Evolutionary conservation across 345 rosid genomes (phyloP).

Genomic region (Aethionema arabicum): DNA sequence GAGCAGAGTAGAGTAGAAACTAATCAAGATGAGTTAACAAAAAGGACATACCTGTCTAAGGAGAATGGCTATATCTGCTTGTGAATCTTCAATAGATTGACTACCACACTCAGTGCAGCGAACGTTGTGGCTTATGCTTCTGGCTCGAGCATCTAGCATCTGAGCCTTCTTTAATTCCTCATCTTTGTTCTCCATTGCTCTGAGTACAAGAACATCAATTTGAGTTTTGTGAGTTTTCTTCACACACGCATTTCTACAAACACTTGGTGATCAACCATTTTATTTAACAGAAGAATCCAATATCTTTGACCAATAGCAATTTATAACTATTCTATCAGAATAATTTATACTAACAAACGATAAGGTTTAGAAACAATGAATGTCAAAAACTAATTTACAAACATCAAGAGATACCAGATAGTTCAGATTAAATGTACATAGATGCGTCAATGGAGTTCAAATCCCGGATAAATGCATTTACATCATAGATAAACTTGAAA

Average conservation of each 20-base stretch:
- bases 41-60: constrained; percentile 65
- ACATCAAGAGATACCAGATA: not conserved
- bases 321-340: too few species aligned
- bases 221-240: too few species aligned
- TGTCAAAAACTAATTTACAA: too few species aligned
- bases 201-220: too few species aligned
- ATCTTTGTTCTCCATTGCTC: constrained; percentile 56
- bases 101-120: constrained; percentile 98
- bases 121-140: constrained; percentile 90
- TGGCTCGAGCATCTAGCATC: constrained; percentile 77
- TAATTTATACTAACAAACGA: too few species aligned
- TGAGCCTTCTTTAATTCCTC: constrained; percentile 64
- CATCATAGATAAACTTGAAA: not conserved
- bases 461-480: not conserved
- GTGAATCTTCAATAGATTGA: constrained; percentile 98
- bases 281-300: too few species aligned
- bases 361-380: too few species aligned
- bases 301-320: not conserved
- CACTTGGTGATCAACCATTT: too few species aligned
- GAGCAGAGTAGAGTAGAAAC: not conserved
- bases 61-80: constrained; percentile 92
- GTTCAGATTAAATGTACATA: too few species aligned
- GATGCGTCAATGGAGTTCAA: too few species aligned
- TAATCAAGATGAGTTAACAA: constrained; percentile 14
- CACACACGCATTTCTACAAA: too few species aligned